Evolutionary conservation across 139 green algal species (phyloP).

Genomic region (Chlorella vulgaris): DNA sequence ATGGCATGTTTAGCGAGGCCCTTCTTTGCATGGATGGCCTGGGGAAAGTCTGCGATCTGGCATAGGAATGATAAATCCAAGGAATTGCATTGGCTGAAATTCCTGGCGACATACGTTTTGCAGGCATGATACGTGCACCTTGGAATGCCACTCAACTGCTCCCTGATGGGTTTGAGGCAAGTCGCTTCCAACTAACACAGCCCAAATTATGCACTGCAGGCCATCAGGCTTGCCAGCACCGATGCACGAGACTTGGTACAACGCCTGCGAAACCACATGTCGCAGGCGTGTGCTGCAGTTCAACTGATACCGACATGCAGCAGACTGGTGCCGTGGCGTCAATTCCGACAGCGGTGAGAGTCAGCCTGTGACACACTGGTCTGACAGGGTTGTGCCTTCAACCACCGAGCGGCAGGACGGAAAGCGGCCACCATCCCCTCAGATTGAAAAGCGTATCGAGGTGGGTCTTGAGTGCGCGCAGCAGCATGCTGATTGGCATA

Average conservation of each 20-base stretch:
- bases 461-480: too few species aligned
- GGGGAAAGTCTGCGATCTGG: conserved; percentile 90
- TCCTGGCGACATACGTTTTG: conserved; percentile 53
- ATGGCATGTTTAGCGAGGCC: conserved; percentile 77
- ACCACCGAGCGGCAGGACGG: neutral
- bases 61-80: conserved; percentile 64
- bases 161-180: too few species aligned
- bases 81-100: conserved; percentile 76
- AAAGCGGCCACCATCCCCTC: conserved; percentile 22
- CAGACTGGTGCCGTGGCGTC: too few species aligned
- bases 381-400: neutral
- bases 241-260: conserved; percentile 72
- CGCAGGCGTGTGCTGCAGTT: conserved; percentile 55
- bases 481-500: too few species aligned
- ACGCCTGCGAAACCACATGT: conserved; percentile 80
- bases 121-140: neutral
- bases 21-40: conserved; percentile 89
- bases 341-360: too few species aligned
- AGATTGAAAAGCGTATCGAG: conserved; percentile 60
- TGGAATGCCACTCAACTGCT: too few species aligned
- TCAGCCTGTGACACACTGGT: too few species aligned
- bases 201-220: conserved; percentile 56
- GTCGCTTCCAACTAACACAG: too few species aligned
- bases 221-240: conserved; percentile 57
- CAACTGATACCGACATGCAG: too few species aligned